Evolutionary conservation across 2,329 filamentous ascomycete genomes (phyloP).

Genomic region (Ampelomyces quisqualis): DNA sequence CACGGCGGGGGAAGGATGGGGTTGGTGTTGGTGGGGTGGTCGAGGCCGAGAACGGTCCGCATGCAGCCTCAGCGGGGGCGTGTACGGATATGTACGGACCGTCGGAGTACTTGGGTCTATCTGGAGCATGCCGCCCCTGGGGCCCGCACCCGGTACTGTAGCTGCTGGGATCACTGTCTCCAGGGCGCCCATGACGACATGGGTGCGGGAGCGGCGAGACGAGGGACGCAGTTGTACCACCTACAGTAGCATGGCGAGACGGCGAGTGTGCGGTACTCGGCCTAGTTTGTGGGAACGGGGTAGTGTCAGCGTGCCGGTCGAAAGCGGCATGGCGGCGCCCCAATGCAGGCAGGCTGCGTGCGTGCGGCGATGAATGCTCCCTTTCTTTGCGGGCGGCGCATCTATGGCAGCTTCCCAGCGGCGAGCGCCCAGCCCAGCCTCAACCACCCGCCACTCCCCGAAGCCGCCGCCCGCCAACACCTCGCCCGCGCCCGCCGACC

Average conservation of each 20-base stretch:
- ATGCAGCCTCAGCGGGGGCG: slow-evolving; percentile 6
- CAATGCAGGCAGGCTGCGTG: neutral
- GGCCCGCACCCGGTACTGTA: slow-evolving; percentile 3
- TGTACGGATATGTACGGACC: no score
- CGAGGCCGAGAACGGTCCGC: slow-evolving; percentile 9
- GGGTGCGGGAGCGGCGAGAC: neutral
- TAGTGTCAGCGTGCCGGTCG: neutral
- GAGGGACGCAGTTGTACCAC: neutral
- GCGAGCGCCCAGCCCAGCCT: neutral
- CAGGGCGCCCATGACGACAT: slow-evolving; percentile 13
- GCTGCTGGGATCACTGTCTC: slow-evolving; percentile 3
- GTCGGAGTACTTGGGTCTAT: no score
- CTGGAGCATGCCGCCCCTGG: slow-evolving; percentile 3
- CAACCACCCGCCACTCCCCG: neutral
- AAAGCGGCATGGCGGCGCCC: no score
- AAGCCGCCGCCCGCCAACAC: neutral
- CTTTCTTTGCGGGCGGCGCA: neutral
- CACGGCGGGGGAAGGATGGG: neutral
- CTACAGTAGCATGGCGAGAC: neutral
- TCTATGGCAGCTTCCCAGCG: neutral
- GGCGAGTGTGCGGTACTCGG: neutral
- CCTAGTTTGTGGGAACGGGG: neutral
- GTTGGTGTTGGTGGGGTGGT: slow-evolving; percentile 1
- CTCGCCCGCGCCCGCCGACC: neutral
- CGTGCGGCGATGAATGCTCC: no score